Evolutionary conservation across 768 basidiomycete species (phyloP).

Genomic region (Leucocoprinus birnbaumii): DNA sequence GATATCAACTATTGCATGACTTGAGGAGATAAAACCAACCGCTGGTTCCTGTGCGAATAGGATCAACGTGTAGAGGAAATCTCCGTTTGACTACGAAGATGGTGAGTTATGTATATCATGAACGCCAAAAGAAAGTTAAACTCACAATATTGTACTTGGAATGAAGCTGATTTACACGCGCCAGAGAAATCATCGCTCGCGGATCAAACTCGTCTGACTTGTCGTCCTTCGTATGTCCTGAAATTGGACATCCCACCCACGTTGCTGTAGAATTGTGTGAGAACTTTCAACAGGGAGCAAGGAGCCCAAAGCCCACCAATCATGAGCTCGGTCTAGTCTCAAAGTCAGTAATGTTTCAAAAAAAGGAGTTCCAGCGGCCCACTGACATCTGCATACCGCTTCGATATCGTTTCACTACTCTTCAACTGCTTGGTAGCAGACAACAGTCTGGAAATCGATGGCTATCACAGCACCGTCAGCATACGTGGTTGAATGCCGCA

Average conservation of each 20-base stretch:
- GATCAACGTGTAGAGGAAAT: conserved; percentile 28
- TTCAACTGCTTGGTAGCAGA: conserved; percentile 36
- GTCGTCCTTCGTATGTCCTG: conserved; percentile 11
- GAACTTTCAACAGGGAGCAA: neutral
- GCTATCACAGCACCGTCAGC: conserved; percentile 25
- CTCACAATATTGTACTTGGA: conserved; percentile 34
- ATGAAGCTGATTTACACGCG: conserved; percentile 38
- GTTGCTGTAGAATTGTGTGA: conserved; percentile 20
- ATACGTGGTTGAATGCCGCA: neutral
- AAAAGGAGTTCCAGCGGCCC: too few species aligned
- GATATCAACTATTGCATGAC: neutral
- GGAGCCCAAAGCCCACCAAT: conserved; percentile 25
- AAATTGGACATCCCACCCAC: conserved; percentile 27
- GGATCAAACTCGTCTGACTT: conserved; percentile 23
- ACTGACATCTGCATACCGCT: conserved; percentile 49
- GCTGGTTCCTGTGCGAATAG: conserved; percentile 28
- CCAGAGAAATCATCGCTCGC: conserved; percentile 32
- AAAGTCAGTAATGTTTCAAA: neutral
- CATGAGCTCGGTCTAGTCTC: conserved; percentile 39
- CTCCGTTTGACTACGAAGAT: conserved; percentile 25
- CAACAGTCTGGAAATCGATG: conserved; percentile 43
- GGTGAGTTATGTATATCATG: too few species aligned
- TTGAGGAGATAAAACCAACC: conserved; percentile 2
- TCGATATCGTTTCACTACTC: conserved; percentile 31
- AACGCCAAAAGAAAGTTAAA: neutral